Evolutionary conservation across 306 rosid genomes (phyloP).

Genomic region (Casuarina equisetifolia): DNA sequence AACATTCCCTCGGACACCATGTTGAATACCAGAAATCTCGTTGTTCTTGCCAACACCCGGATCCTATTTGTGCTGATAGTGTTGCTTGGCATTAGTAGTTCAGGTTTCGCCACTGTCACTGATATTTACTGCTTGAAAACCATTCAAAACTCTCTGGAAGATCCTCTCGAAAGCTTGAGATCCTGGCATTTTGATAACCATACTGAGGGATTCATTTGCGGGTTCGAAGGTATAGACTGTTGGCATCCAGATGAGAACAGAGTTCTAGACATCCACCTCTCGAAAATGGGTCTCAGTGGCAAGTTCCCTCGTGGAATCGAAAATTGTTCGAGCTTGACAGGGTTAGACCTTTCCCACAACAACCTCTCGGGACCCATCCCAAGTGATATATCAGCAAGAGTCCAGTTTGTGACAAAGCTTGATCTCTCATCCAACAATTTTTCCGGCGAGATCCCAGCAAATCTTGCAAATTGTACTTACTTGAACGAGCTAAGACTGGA

Average conservation of each 20-base stretch:
- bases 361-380: slow-evolving; percentile 63
- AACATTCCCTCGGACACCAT: slow-evolving; percentile 13
- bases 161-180: slow-evolving; percentile 45
- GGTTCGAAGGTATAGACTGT: slow-evolving; percentile 71
- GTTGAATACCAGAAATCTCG: slow-evolving; percentile 29
- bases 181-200: slow-evolving; percentile 68
- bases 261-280: slow-evolving; percentile 60
- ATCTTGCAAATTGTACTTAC: slow-evolving; percentile 50
- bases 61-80: slow-evolving; percentile 23
- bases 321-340: slow-evolving; percentile 74
- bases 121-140: slow-evolving; percentile 66
- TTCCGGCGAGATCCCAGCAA: slow-evolving; percentile 55
- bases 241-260: slow-evolving; percentile 89
- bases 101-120: slow-evolving; percentile 45
- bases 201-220: slow-evolving; percentile 67
- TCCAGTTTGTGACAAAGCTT: slow-evolving; percentile 27
- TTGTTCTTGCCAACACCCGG: slow-evolving; percentile 11
- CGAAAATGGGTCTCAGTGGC: slow-evolving; percentile 77
- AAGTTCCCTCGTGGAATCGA: slow-evolving; percentile 49
- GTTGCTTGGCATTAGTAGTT: slow-evolving; percentile 40
- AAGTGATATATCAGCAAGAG: slow-evolving; percentile 22
- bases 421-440: slow-evolving; percentile 78
- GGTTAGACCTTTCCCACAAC: slow-evolving; percentile 74
- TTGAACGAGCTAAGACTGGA: slow-evolving; percentile 64
- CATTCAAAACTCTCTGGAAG: slow-evolving; percentile 44